Evolutionary conservation across 805 yeast genomes (phyloP), one percentile per base, ranked within the genome.

Genomic region (Monosporozyma unispora): DNA sequence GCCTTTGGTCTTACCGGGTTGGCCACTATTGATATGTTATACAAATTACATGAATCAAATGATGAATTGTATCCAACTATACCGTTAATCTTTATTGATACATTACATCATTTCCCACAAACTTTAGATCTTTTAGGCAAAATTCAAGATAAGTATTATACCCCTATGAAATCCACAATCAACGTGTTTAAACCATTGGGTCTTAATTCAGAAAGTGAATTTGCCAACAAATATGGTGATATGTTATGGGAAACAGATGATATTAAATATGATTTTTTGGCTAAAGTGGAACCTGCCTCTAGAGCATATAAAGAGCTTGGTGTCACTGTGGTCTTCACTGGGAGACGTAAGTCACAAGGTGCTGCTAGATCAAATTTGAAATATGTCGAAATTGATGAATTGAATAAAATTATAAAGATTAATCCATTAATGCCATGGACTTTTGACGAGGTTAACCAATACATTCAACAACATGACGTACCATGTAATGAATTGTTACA

Each of bases 1-100:
- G 98, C 98, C 1, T 89, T 91, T 68, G 98, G 98, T 0, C 74
- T 91, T 44, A 87, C 96, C 1, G 98, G 98, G 0, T 69, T 91
- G 51, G 96, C 85, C 28, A 90, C 91, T 11, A 72, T 87, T 41
- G 96, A 90, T 64, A 85, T 90, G 77, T 67, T 90, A 27, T 75
- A 84, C 29, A 79, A 81, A 60, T 57, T 82, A 53, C 50, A 62
- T 52, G 35, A 58, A 43, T 29, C 44, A 39, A 52, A 57, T 48
- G 50, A 47, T 6, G 50, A 52, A n/a, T 53, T 51, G 9, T 50
- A 55, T 10, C 44, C 52, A 6, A 48, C 56, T 37, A 55, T 86
- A 6, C 95, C 89, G 49, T 71, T 90, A 49, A 83, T 91, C 2
- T 91, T 91, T 64, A 74, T 90, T 45, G 97, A 91, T 63, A 91